Evolutionary conservation across 2,329 filamentous ascomycete species (phyloP).

Genomic region (Penicillium aurantiogriseum): DNA sequence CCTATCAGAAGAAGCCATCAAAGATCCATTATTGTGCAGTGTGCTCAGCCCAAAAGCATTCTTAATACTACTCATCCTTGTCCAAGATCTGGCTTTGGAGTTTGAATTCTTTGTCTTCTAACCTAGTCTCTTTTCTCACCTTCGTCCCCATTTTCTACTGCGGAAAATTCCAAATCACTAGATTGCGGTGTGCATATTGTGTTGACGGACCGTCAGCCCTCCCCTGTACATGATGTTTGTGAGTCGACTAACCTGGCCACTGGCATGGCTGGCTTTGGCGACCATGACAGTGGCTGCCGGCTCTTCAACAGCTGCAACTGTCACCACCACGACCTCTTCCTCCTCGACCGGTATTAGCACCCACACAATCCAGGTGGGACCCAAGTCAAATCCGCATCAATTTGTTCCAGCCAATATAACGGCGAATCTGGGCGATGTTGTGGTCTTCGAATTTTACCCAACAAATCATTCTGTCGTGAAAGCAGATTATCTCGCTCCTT

Average conservation of each 20-base stretch:
- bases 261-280: conserved; percentile 6
- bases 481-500: conserved; percentile 59
- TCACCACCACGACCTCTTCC: conserved; percentile 9
- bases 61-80: not conserved
- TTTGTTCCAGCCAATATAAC: conserved; percentile 32
- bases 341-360: conserved; percentile 25
- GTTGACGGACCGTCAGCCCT: not conserved
- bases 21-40: not conserved
- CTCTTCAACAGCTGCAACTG: not conserved
- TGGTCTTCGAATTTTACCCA: conserved; percentile 62
- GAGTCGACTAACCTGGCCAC: not conserved
- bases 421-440: conserved; percentile 32
- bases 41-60: not conserved
- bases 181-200: not conserved
- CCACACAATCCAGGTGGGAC: conserved; percentile 37
- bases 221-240: conserved; percentile 8
- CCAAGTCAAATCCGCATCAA: conserved; percentile 31
- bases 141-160: not conserved
- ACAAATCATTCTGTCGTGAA: conserved; percentile 64
- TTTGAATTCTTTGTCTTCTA: conserved; percentile 4
- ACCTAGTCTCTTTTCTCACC: not conserved
- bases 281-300: not conserved
- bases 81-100: not conserved
- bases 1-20: not conserved
- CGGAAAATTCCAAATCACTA: not conserved